Base-by-base conservation (phyloP, 176 grass and related monocot species). In the Aechmea fasciata region DNA sequence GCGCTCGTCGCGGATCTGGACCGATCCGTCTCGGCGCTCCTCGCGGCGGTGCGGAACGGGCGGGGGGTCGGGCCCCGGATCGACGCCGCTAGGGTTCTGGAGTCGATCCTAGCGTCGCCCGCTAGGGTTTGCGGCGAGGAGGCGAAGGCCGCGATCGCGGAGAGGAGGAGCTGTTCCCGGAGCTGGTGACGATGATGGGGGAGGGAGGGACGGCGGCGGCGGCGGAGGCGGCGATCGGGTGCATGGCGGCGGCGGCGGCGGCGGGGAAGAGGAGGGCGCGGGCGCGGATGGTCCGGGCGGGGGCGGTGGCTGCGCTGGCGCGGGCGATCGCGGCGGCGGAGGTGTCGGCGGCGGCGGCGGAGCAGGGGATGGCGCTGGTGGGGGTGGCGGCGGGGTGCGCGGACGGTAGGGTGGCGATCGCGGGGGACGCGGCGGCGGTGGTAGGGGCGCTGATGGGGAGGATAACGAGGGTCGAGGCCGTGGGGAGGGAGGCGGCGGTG, bases 401-500 rank as follows among this genome's bases (percentile, higher is more conserved):
- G 80, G 88, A 89, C 9, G 92, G 92, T 3, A 83, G 85, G 57
- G 73, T 78, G 57, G 92, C 79, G 66, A 89, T 96, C 47, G 77
- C 71, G 11, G 33, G 25, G 3, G 18, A 79, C 18, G 83, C 85
- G 20, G 82, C 79, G 2, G 81, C 71, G 72, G 74, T 91, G 9
- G 76, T 81, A 1, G 85, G 77, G 0, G 88, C 85, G 3, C 73
- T 96, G 50, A 88, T 89, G 81, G 80, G 76, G 23, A 64, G 78
- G 72, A 82, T 96, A 81, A 77, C 86, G 71, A 85, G 84, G 70
- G 88, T 96, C 15, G 88, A 85, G 3, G 73, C 70, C 49, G 73
- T 71, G 54, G 85, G 88, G 0, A 80, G 85, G 48, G 92, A 96
- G 64, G 81, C 85, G 14, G 92, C 92, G 15, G 92, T 96, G 79